Percentiles rank a stretch among this genome's conserved stretches.
phyloP scores from a whole-genome alignment of 2,329 filamentous ascomycete genomes.

The Curvularia verruculosa region DNA sequence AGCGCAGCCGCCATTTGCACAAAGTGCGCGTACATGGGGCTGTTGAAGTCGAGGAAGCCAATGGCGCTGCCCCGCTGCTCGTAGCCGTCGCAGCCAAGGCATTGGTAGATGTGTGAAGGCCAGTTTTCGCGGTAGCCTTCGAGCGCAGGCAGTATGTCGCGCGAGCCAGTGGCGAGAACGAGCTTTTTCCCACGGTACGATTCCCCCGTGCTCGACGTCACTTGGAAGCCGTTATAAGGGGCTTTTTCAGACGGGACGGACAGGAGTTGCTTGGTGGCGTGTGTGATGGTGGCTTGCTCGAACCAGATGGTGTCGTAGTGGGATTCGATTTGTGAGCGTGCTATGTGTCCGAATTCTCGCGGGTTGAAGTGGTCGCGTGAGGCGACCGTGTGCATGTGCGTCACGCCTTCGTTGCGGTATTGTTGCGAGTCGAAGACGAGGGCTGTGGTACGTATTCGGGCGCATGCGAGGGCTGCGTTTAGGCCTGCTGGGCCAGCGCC shows the following conservation, averaged over 20 bases:
- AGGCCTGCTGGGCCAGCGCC: slow-evolving; percentile 57
- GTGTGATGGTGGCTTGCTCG: slow-evolving; percentile 31
- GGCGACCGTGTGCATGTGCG: slow-evolving; percentile 54
- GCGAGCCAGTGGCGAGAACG: slow-evolving; percentile 61
- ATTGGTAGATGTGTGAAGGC: slow-evolving; percentile 58
- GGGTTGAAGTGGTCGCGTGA: slow-evolving; percentile 40
- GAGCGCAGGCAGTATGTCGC: slow-evolving; percentile 59
- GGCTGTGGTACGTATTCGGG: slow-evolving; percentile 48
- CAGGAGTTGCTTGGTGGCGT: slow-evolving; percentile 29
- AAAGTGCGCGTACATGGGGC: slow-evolving; percentile 31
- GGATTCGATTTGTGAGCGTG: slow-evolving; percentile 43
- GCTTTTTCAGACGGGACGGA: slow-evolving; percentile 20
- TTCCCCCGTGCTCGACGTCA: slow-evolving; percentile 51
- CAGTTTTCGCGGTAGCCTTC: slow-evolving; percentile 62
- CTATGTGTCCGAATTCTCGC: slow-evolving; percentile 36
- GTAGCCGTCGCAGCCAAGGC: slow-evolving; percentile 65
- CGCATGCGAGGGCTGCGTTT: slow-evolving; percentile 48
- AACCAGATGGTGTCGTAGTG: slow-evolving; percentile 49
- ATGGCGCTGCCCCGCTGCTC: slow-evolving; percentile 58
- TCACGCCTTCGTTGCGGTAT: slow-evolving; percentile 53
- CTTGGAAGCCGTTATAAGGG: slow-evolving; percentile 45
- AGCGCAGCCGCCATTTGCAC: slow-evolving; percentile 35
- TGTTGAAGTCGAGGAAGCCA: slow-evolving; percentile 33
- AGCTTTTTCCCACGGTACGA: slow-evolving; percentile 60
- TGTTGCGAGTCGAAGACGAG: slow-evolving; percentile 52